Evolutionary conservation across 2,329 filamentous ascomycete species (phyloP), one percentile per base, ranked within the genome.

Genomic region (Peltaster fructicola): DNA sequence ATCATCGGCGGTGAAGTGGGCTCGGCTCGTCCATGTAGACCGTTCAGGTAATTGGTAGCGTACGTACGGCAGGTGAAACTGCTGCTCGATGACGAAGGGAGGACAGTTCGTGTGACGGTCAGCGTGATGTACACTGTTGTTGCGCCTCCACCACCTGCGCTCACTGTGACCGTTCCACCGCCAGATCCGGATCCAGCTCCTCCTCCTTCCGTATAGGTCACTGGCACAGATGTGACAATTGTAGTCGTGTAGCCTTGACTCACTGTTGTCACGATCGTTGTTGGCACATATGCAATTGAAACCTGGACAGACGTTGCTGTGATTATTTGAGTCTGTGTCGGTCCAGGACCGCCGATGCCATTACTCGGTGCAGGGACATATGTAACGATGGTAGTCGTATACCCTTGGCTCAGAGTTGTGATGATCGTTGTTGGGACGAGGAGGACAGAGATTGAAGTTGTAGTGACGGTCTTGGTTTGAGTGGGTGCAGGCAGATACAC

Each of bases 31-130:
- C 35, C 32, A 25, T 36, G 31, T 22, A 23, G 15, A 1, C 35
- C 34, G 14, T 41, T 41, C 20, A 43, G 30, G 25, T 45, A 44
- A 17, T 43, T 42, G 5, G 43, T 44, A 12, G 35, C 27, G 14
- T 37, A 38, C 8, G 36, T 43, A 13, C 41, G 26, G 23, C 41
- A 44, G 4, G 40, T 38, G 17, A 37, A 43, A 4, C 22, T 32
- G 8, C 31, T 35, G 19, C 27, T 39, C 13, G 25, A 30, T 5
- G 31, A 14, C 7, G 23, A 15, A n/a, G 27, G 27, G 10, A 24
- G 23, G 8, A 30, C 27, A 4, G 27, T 30, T n/a, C 23, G 31
- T 5, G 14, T 24, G 3, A 30, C 22, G n/a, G n/a, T n/a, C n/a
- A n/a, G n/a, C n/a, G n/a, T n/a, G n/a, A n/a, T n/a, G 13, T 30